A percentile compares a stretch with the other conserved stretches of the same genome.
phyloP scores from a whole-genome alignment of 805 yeast genomes.

The Huiozyma sinensis region DNA sequence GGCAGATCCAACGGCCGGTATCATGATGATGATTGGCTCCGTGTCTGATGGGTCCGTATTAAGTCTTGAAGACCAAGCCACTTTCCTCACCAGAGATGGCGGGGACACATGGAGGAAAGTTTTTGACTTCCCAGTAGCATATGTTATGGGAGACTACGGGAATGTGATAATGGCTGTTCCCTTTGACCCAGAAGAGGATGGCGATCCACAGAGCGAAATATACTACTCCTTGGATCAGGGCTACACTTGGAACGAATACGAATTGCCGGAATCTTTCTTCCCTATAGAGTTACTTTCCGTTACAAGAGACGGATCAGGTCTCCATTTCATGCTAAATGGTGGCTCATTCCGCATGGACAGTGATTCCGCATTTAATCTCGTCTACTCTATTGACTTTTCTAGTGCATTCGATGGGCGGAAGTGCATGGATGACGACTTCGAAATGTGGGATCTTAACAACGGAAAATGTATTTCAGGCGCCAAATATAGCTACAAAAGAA shows the following conservation, averaged over 20 bases:
- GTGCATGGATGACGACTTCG: slow-evolving; percentile 47
- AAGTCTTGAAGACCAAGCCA: slow-evolving; percentile 18
- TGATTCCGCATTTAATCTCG: slow-evolving; percentile 1
- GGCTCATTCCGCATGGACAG: slow-evolving; percentile 4
- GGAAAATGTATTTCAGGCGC: slow-evolving; percentile 57
- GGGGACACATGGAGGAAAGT: slow-evolving; percentile 62
- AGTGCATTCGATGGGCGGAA: slow-evolving; percentile 38
- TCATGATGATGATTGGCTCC: slow-evolving; percentile 18
- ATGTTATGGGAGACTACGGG: slow-evolving; percentile 69
- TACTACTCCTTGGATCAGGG: slow-evolving; percentile 69
- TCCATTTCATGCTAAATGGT: slow-evolving; percentile 45
- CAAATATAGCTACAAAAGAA: slow-evolving; percentile 48
- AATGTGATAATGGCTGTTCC: slow-evolving; percentile 59
- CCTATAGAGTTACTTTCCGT: slow-evolving; percentile 38
- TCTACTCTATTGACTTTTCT: slow-evolving; percentile 41
- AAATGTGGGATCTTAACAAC: slow-evolving; percentile 39
- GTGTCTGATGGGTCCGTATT: slow-evolving; percentile 9
- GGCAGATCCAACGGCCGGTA: slow-evolving; percentile 46
- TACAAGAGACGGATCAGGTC: slow-evolving; percentile 61
- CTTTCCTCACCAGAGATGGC: slow-evolving; percentile 66
- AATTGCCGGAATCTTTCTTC: slow-evolving; percentile 34
- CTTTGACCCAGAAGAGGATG: slow-evolving; percentile 26
- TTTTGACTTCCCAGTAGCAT: slow-evolving; percentile 40
- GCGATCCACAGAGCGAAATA: slow-evolving; percentile 28
- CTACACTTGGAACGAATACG: slow-evolving; percentile 42